phyloP scores from a whole-genome alignment of 495 filamentous ascomycete genomes.

The Niebla homalea region DNA sequence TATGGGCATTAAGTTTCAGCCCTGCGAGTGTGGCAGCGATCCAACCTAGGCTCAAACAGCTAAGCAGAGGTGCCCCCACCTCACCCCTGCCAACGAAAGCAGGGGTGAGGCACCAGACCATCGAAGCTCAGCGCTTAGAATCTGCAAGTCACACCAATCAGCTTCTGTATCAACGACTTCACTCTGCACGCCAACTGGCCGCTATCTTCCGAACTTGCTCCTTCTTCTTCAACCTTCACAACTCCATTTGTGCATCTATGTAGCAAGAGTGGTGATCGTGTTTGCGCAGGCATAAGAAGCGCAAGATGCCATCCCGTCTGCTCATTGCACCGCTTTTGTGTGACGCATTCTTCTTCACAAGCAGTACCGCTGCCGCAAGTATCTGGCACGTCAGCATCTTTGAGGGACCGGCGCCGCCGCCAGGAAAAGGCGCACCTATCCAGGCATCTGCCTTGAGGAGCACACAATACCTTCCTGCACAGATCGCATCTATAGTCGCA shows the following conservation, averaged over 20 bases:
- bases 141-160: slow-evolving; percentile 3
- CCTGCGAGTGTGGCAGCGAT: no score
- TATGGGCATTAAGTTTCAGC: no score
- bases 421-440: slow-evolving; percentile 43
- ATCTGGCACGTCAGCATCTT: slow-evolving; percentile 34
- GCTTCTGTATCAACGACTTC: neutral
- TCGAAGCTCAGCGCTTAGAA: neutral
- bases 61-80: no score
- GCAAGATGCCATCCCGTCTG: slow-evolving; percentile 10
- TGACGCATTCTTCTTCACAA: slow-evolving; percentile 3
- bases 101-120: no score
- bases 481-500: slow-evolving; percentile 67
- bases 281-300: neutral
- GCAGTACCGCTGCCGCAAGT: slow-evolving; percentile 9
- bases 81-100: no score
- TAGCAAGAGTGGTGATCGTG: neutral
- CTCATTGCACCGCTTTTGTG: slow-evolving; percentile 1
- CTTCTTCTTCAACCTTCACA: neutral
- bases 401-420: slow-evolving; percentile 41
- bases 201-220: neutral
- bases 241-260: neutral
- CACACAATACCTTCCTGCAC: slow-evolving; percentile 48
- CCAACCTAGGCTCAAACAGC: no score
- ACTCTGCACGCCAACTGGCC: neutral
- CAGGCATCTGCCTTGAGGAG: slow-evolving; percentile 43